phyloP scores from a whole-genome alignment of 2,329 filamentous ascomycete species.

The Penicillium hesseltinei region DNA sequence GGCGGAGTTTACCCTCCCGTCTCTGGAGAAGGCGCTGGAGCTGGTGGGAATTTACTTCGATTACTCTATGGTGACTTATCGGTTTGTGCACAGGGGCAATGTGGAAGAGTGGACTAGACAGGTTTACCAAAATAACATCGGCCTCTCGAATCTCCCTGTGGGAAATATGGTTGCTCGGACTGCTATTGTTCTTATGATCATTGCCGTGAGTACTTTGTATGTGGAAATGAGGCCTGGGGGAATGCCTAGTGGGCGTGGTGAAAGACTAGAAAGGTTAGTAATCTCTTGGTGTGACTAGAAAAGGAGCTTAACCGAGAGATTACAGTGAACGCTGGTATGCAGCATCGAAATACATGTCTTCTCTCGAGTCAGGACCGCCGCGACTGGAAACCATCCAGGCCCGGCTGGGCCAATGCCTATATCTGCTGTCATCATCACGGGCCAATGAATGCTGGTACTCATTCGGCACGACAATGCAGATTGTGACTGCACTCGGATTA shows the following conservation, averaged over 20 bases:
- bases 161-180: slow-evolving; percentile 47
- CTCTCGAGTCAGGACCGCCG: slow-evolving; percentile 53
- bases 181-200: slow-evolving; percentile 49
- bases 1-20: slow-evolving; percentile 39
- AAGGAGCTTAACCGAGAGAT: not conserved
- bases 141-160: slow-evolving; percentile 38
- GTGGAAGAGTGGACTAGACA: slow-evolving; percentile 50
- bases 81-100: slow-evolving; percentile 56
- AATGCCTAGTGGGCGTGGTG: slow-evolving; percentile 23
- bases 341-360: slow-evolving; percentile 38
- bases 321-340: slow-evolving; percentile 40
- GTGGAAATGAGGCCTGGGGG: slow-evolving; percentile 42
- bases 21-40: slow-evolving; percentile 41
- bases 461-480: slow-evolving; percentile 57
- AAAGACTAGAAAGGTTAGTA: slow-evolving; percentile 26
- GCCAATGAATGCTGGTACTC: slow-evolving; percentile 62
- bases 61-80: slow-evolving; percentile 59
- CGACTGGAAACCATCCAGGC: slow-evolving; percentile 58
- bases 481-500: slow-evolving; percentile 49
- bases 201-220: slow-evolving; percentile 50
- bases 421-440: slow-evolving; percentile 57
- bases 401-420: slow-evolving; percentile 57
- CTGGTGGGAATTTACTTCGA: slow-evolving; percentile 59
- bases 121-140: slow-evolving; percentile 41
- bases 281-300: not conserved